Evolutionary conservation across 129 eudicot genomes (phyloP).

Genomic region (Flaveria ramosissima): DNA sequence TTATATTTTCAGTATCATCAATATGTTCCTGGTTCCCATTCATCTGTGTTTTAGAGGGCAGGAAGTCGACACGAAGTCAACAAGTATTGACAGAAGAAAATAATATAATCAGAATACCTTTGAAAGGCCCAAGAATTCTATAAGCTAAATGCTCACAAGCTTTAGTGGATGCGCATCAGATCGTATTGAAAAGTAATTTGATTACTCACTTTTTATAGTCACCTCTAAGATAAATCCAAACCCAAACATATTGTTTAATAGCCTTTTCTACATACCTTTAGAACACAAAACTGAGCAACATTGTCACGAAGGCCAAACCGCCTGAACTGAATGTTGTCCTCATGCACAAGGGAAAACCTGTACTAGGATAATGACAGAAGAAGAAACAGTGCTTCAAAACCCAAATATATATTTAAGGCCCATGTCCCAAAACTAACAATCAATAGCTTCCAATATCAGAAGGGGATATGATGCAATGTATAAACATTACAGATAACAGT

Average conservation of each 20-base stretch:
- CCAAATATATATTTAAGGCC: not conserved
- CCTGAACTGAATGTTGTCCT: conserved; percentile 69
- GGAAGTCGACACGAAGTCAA: too few relatives aligned
- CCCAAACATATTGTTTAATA: not conserved
- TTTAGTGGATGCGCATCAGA: conserved; percentile 8
- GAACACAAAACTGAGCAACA: conserved; percentile 86
- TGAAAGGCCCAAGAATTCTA: not conserved
- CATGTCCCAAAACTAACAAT: conserved; percentile 3
- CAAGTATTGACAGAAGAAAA: not conserved
- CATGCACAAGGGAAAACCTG: conserved; percentile 72
- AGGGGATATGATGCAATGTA: conserved; percentile 4
- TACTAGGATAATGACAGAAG: conserved; percentile 20
- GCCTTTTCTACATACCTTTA: conserved; percentile 53
- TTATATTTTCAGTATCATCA: conserved; percentile 26
- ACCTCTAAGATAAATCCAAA: not conserved
- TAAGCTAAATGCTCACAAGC: not conserved
- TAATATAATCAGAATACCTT: conserved; percentile 7
- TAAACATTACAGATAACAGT: not conserved
- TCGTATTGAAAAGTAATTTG: not conserved
- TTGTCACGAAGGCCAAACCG: conserved; percentile 80
- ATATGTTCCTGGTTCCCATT: conserved; percentile 10
- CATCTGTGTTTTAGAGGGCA: conserved; percentile 40
- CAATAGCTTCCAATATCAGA: not conserved
- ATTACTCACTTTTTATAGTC: not conserved
- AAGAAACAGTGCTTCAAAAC: not conserved